Conservation (phyloP, 352 stramenopile species). For the Elongisporangium anandrum region DNA sequence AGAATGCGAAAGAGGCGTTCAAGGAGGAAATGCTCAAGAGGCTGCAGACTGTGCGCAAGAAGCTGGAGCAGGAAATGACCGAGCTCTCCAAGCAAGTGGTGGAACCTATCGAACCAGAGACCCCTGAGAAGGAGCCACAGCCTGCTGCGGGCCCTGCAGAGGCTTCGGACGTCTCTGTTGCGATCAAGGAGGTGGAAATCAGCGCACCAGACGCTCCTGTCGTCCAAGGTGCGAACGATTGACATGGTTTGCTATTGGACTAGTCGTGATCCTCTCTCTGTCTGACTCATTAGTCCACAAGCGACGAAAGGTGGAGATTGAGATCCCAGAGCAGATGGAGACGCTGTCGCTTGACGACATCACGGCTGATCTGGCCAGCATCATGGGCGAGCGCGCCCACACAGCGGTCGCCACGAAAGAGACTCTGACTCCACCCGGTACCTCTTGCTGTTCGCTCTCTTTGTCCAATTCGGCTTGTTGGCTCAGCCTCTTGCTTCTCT, state of each 20-base stretch:
- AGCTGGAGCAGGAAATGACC: conserved; percentile 46
- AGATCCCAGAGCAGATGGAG: conserved; percentile 36
- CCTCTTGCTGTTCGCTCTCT: conserved; percentile 2
- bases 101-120: conserved; percentile 10
- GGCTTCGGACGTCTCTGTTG: conserved; percentile 8
- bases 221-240: neutral
- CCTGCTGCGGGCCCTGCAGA: conserved; percentile 4
- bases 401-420: conserved; percentile 18
- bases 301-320: conserved; percentile 37
- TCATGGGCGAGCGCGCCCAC: conserved; percentile 34
- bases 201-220: neutral
- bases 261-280: neutral
- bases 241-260: neutral
- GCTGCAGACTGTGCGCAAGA: conserved; percentile 37
- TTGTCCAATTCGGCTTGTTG: conserved; percentile 3
- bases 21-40: conserved; percentile 49
- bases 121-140: conserved; percentile 5
- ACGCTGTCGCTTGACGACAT: conserved; percentile 55
- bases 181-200: conserved; percentile 13
- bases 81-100: conserved; percentile 22
- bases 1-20: conserved; percentile 50
- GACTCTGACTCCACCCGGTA: conserved; percentile 24
- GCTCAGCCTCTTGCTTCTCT: neutral
- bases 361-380: conserved; percentile 46
- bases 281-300: conserved; percentile 19